Evolutionary conservation across 306 rosid species (phyloP), one percentile per base, ranked within the genome.

Genomic region (Cicer arietinum): DNA sequence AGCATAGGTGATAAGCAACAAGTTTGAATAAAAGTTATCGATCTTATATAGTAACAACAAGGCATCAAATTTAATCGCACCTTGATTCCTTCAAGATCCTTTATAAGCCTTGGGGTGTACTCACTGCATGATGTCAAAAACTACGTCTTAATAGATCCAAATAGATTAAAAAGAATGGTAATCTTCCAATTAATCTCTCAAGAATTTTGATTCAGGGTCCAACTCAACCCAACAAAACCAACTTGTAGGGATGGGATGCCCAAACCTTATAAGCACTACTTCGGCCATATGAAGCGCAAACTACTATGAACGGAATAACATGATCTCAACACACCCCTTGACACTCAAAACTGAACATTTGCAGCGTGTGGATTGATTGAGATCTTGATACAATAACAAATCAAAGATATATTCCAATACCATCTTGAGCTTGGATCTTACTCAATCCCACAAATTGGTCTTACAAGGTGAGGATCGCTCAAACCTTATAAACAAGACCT

Each of bases 51-150:
- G 66, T 18, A 70, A 75, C 75, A 69, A 72, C 74, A 88, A 73
- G 58, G 37, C 57, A 74, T 41, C 72, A 60, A 66, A 56, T 73
- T 84, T 77, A 80, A 61, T 42, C 82, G 68, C 68, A 91, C 97
- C 96, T 91, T 94, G 84, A 88, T 74, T 83, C 94, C 97, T 71
- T 88, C 97, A 66, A 94, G 98, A 82, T 88, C 86, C 86, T 91
- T 94, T 82, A 91, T 90, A 64, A 94, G 94, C 88, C 98, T 85
- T 39, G 98, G 98, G 30, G 85, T 87, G 82, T 87, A 91, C 84
- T 94, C 97, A 64, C 97, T 94, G 87, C 89, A 87, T 42, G 71
- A 56, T 62, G 59, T n/a, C 30, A 57, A 47, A 71, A 75, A 50
- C 25, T 20, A 79, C 39, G 65, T 59, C 17, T 76, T 54, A 39